phyloP scores from a whole-genome alignment of 768 basidiomycete genomes.

The Kwoniella bestiolae region DNA sequence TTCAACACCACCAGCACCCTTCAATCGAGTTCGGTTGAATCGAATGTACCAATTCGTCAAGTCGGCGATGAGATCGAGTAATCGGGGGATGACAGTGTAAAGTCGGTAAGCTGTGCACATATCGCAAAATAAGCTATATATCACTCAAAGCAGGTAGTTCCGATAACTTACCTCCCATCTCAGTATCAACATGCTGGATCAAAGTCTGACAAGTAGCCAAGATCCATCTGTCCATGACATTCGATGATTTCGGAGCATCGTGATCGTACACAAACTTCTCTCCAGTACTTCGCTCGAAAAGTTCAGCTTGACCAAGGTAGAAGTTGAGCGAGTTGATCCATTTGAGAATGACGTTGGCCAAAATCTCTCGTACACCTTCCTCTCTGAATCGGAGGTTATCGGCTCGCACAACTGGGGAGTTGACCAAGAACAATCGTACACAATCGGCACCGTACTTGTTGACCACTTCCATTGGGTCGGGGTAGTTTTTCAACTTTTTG shows the following conservation, averaged over 20 bases:
- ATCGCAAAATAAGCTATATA: background rate
- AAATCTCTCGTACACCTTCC: slow-evolving; percentile 94
- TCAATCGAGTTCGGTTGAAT: slow-evolving; percentile 92
- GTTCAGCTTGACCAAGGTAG: slow-evolving; percentile 90
- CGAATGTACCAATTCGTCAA: slow-evolving; percentile 99
- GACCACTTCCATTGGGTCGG: slow-evolving; percentile 89
- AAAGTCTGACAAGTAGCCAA: slow-evolving; percentile 96
- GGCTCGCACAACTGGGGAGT: slow-evolving; percentile 96
- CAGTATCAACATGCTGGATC: slow-evolving; percentile 84
- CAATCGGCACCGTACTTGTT: slow-evolving; percentile 94
- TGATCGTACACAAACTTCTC: slow-evolving; percentile 83
- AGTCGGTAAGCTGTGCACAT: slow-evolving; percentile 73
- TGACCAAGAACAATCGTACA: slow-evolving; percentile 95
- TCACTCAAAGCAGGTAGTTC: no score
- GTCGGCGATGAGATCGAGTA: slow-evolving; percentile 90
- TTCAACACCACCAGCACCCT: slow-evolving; percentile 89
- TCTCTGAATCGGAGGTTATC: slow-evolving; percentile 98
- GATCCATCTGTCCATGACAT: slow-evolving; percentile 99
- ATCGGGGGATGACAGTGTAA: slow-evolving; percentile 94
- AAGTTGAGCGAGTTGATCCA: slow-evolving; percentile 99
- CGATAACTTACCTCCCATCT: slow-evolving; percentile 76
- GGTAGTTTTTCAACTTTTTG: slow-evolving; percentile 95
- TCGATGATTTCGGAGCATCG: slow-evolving; percentile 78
- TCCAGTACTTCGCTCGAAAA: slow-evolving; percentile 79
- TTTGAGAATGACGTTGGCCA: slow-evolving; percentile 92